Evolutionary conservation across 805 yeast species (phyloP).

Genomic region (Cyberlindnera petersonii): DNA sequence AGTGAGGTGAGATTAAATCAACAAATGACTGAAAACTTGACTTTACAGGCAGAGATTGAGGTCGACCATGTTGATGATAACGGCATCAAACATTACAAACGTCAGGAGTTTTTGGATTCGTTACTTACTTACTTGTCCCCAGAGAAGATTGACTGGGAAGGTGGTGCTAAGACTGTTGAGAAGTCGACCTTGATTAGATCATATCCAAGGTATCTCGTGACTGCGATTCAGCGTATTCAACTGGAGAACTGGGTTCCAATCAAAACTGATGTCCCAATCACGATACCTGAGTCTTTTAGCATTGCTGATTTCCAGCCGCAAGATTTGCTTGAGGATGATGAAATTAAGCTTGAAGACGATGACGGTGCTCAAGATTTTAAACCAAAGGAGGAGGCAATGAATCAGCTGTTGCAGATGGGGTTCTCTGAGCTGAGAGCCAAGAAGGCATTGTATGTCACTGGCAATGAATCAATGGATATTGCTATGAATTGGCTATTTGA

Average conservation of each 20-base stretch:
- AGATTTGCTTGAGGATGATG: slow-evolving; percentile 41
- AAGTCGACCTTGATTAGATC: slow-evolving; percentile 45
- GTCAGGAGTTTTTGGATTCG: slow-evolving; percentile 36
- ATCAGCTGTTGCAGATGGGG: slow-evolving; percentile 76
- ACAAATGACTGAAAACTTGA: slow-evolving; percentile 59
- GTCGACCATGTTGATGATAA: slow-evolving; percentile 36
- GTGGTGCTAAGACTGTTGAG: slow-evolving; percentile 13
- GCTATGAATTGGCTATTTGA: slow-evolving; percentile 91
- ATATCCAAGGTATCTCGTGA: slow-evolving; percentile 65
- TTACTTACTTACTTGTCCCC: slow-evolving; percentile 48
- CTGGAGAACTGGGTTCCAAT: slow-evolving; percentile 88
- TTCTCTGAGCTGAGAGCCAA: slow-evolving; percentile 63
- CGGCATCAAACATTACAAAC: slow-evolving; percentile 43
- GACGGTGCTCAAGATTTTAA: slow-evolving; percentile 35
- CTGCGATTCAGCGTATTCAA: slow-evolving; percentile 76
- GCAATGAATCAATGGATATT: slow-evolving; percentile 57
- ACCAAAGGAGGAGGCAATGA: slow-evolving; percentile 54
- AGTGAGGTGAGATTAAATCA: slow-evolving; percentile 52
- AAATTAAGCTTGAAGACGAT: slow-evolving; percentile 28
- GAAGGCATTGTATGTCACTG: slow-evolving; percentile 70
- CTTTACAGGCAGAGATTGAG: slow-evolving; percentile 54
- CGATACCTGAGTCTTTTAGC: slow-evolving; percentile 43
- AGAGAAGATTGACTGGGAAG: slow-evolving; percentile 53
- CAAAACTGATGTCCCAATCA: slow-evolving; percentile 72
- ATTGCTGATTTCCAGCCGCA: slow-evolving; percentile 41